Evolutionary conservation across 169 alveolate species (phyloP).

Genomic region (Cryptosporidium xiaoi): DNA sequence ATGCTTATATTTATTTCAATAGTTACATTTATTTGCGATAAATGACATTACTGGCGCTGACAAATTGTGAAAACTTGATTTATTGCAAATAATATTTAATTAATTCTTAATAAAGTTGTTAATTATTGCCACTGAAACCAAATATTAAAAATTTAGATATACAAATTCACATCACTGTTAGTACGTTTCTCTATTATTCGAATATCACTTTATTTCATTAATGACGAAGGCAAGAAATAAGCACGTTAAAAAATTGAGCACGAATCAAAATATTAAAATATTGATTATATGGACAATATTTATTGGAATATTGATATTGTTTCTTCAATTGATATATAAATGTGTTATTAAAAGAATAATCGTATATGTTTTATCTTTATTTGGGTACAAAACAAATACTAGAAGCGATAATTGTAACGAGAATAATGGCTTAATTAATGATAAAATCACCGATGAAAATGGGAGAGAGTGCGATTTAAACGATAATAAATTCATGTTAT

Average conservation of each 20-base stretch:
- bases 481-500: background rate
- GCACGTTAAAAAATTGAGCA: background rate
- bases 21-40: too few species aligned
- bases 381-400: background rate
- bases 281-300: slow-evolving; percentile 59
- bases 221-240: background rate
- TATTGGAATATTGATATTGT: slow-evolving; percentile 24
- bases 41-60: too few species aligned
- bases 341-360: slow-evolving; percentile 19
- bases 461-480: slow-evolving; percentile 1
- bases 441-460: background rate
- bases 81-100: background rate
- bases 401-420: background rate
- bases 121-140: background rate
- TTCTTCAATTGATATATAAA: slow-evolving; percentile 34
- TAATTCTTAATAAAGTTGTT: background rate
- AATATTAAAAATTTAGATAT: background rate
- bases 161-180: background rate
- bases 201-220: background rate
- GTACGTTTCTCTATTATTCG: too few species aligned
- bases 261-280: slow-evolving; percentile 26
- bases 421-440: background rate
- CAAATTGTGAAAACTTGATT: background rate
- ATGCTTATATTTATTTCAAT: too few species aligned
- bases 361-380: background rate